Conservation (phyloP, 2,329 filamentous ascomycete genomes). For the Ascochyta clinopodiicola region DNA sequence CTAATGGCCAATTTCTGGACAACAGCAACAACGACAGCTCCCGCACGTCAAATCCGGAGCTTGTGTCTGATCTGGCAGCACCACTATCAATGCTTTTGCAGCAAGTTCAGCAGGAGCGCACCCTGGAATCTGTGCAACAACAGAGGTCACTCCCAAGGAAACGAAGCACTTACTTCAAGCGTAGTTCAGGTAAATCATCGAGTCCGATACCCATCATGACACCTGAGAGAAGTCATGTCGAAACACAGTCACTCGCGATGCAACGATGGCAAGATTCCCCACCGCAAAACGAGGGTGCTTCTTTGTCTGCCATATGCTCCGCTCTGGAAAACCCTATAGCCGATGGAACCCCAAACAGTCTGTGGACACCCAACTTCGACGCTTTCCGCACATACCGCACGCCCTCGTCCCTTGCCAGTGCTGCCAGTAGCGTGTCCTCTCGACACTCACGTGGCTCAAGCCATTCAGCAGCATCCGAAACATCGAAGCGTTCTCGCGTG, state of each 20-base stretch:
- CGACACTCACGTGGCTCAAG: constrained; percentile 55
- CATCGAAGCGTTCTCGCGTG: constrained; percentile 51
- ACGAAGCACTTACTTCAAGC: constrained; percentile 16
- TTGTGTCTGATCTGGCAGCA: constrained; percentile 10
- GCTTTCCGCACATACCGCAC: constrained; percentile 41
- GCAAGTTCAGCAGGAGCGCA: constrained; percentile 16
- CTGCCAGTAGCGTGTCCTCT: constrained; percentile 53
- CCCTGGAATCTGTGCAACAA: constrained; percentile 6
- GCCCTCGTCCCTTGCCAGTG: constrained; percentile 55
- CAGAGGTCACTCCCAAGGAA: constrained; percentile 9
- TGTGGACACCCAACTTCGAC: constrained; percentile 33
- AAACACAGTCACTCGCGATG: constrained; percentile 50
- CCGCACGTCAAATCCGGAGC: background rate
- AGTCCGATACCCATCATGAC: constrained; percentile 14
- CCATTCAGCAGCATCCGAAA: constrained; percentile 66
- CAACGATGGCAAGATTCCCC: constrained; percentile 71
- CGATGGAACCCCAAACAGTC: constrained; percentile 13
- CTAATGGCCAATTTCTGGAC: background rate
- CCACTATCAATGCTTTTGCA: constrained; percentile 11
- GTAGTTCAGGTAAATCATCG: constrained; percentile 2
- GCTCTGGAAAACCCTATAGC: constrained; percentile 53
- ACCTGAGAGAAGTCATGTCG: constrained; percentile 4
- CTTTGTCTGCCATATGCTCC: constrained; percentile 66
- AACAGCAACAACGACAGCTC: background rate
- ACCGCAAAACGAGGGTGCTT: constrained; percentile 69